These are phyloP conservation scores for Yarrowia hollandica DNA, from an alignment of 805 yeast genomes.

Conservation along the genomic window DNA sequence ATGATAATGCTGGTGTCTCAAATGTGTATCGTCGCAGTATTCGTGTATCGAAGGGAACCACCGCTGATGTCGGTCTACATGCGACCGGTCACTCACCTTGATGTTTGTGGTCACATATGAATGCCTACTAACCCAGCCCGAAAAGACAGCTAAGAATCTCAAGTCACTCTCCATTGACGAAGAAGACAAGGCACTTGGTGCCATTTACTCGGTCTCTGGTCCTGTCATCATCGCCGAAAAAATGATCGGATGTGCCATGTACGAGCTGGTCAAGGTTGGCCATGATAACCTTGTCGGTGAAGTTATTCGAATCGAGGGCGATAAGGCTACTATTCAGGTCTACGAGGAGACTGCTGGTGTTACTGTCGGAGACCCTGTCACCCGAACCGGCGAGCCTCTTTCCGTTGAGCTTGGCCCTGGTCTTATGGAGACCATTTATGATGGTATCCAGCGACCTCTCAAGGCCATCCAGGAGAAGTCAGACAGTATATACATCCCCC, in stretches of 20 bases:
- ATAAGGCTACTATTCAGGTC: slow-evolving; percentile 97
- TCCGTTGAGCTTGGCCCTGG: slow-evolving; percentile 99
- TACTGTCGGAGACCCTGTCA: slow-evolving; percentile 98
- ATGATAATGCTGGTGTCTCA: no score
- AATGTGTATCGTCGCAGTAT: no score
- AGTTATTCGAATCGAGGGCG: slow-evolving; percentile 94
- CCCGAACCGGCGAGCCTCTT: slow-evolving; percentile 97
- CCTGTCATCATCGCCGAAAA: slow-evolving; percentile 97
- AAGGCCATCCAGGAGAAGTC: slow-evolving; percentile 85
- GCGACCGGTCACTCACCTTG: no score
- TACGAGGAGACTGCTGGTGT: slow-evolving; percentile 99
- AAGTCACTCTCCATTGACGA: slow-evolving; percentile 72
- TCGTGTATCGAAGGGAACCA: no score
- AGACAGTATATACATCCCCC: slow-evolving; percentile 93
- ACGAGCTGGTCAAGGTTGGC: slow-evolving; percentile 97
- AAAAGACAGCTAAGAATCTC: slow-evolving; percentile 93
- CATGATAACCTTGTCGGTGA: slow-evolving; percentile 97
- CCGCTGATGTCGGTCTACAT: no score
- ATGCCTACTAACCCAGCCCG: slow-evolving; percentile 48
- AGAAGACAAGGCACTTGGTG: slow-evolving; percentile 70
- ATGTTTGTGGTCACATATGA: no score
- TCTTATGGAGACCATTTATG: slow-evolving; percentile 97
- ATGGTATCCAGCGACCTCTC: slow-evolving; percentile 99
- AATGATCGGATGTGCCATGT: slow-evolving; percentile 99
- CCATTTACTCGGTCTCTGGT: slow-evolving; percentile 92